Conservation (phyloP, 352 stramenopile genomes). For the Globisporangium echinulatum region DNA sequence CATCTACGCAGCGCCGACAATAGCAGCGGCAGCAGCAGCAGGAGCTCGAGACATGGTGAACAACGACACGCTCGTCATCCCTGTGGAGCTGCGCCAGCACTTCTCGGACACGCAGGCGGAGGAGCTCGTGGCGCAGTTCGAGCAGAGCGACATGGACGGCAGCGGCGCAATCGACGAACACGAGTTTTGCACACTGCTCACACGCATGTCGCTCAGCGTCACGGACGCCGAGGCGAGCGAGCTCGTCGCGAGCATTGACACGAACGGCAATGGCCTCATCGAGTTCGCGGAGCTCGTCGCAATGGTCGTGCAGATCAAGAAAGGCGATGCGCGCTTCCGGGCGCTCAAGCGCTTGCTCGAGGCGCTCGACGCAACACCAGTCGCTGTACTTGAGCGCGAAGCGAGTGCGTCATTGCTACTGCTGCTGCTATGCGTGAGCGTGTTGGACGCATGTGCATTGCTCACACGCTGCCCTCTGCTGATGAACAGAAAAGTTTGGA, state of each 20-base stretch:
- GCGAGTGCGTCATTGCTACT: conserved; percentile 14
- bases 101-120: conserved; percentile 47
- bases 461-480: background rate
- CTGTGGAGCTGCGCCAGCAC: conserved; percentile 25
- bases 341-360: conserved; percentile 41
- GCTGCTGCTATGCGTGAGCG: background rate
- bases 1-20: too few relatives aligned
- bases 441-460: background rate
- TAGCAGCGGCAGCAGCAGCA: background rate
- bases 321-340: conserved; percentile 39
- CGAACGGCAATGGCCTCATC: conserved; percentile 49
- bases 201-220: conserved; percentile 38
- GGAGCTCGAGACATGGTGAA: conserved; percentile 1
- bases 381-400: conserved; percentile 59
- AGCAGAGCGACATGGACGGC: conserved; percentile 41
- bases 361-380: conserved; percentile 49
- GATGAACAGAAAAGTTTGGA: conserved; percentile 35
- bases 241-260: conserved; percentile 50
- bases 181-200: conserved; percentile 57
- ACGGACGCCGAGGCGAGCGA: conserved; percentile 37
- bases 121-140: conserved; percentile 58
- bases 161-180: conserved; percentile 57
- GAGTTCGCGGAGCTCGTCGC: conserved; percentile 53
- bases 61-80: conserved; percentile 25
- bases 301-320: conserved; percentile 50